Evolutionary conservation across 2,329 filamentous ascomycete species (phyloP), one percentile per base, ranked within the genome.

Genomic region (Epichloe uncinata): DNA sequence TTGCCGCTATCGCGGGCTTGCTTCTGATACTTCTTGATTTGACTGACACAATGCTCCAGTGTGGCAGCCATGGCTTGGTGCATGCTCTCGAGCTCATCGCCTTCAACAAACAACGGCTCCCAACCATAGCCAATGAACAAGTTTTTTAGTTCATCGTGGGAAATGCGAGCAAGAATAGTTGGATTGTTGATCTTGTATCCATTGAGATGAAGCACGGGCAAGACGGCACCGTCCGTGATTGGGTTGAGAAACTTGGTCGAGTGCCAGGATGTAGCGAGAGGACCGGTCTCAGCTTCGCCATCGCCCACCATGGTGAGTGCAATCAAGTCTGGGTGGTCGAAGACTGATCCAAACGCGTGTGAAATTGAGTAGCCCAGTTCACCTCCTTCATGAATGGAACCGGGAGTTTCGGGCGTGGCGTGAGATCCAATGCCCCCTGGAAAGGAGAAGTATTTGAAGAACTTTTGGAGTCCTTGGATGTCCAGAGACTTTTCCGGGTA

Each of bases 111-210:
- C 66, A 87, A 88, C 8, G 85, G 85, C 45, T 81, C 78, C 81
- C 83, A 90, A 56, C 85, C 85, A 59, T 88, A 89, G 33, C 85
- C 85, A 41, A 77, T 55, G 65, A 90, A 85, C 16, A 90, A 71
- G 22, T 74, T 69, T 57, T 80, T 75, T 5, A 90, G 72, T 66
- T 90, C 85, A 54, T 84, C 78, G 62, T 88, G 84, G 42, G 78
- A 78, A 60, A 90, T 83, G 56, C 85, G 79, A 13, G 85, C 80
- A 15, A 89, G 75, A 0, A 90, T 61, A 5, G 81, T 89, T 8
- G 84, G 84, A 65, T 87, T 87, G 71, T 87, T 86, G 71, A 89
- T 89, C 72, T 90, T 90, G 74, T 89, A 90, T 44, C 85, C 85
- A 58, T 90, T 90, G 35, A 90, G 72, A 63, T 90, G 84, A 11